Conservation (phyloP, 148 eudicot species). For the Chenopodium formosanum region DNA sequence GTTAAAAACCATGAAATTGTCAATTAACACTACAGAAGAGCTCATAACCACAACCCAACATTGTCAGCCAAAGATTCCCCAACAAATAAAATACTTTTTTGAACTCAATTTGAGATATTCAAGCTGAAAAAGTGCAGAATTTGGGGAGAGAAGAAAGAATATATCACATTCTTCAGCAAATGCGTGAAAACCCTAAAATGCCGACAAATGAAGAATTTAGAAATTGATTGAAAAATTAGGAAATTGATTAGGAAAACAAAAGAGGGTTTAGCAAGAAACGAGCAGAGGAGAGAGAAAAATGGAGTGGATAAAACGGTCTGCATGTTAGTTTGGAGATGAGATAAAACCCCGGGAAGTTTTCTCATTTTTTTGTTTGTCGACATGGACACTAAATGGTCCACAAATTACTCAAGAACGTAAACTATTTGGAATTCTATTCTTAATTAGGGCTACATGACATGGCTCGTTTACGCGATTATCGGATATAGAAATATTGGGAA, state of each 20-base stretch:
- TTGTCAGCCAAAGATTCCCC: constrained; percentile 35
- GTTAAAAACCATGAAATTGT: constrained; percentile 32
- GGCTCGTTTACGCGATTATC: too few relatives aligned
- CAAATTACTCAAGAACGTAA: neutral
- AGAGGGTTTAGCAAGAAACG: neutral
- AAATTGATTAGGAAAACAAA: neutral
- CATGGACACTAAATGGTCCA: constrained; percentile 19
- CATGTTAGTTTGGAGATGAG: neutral
- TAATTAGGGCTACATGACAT: too few relatives aligned
- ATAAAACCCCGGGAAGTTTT: constrained; percentile 14
- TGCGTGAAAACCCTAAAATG: neutral
- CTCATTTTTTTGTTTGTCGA: constrained; percentile 1
- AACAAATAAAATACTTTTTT: constrained; percentile 1
- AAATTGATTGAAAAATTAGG: neutral
- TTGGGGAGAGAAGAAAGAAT: neutral
- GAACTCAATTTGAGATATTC: neutral
- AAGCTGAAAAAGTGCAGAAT: neutral
- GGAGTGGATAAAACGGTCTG: constrained; percentile 24
- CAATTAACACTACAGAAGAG: constrained; percentile 49
- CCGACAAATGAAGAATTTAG: neutral
- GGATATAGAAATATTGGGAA: too few relatives aligned
- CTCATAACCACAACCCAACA: constrained; percentile 71
- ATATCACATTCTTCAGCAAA: neutral
- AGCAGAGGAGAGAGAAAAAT: neutral
- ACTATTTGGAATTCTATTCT: too few relatives aligned